Base-by-base conservation (phyloP, 2,329 filamentous ascomycete species). In the Paecilomyces niveus region DNA sequence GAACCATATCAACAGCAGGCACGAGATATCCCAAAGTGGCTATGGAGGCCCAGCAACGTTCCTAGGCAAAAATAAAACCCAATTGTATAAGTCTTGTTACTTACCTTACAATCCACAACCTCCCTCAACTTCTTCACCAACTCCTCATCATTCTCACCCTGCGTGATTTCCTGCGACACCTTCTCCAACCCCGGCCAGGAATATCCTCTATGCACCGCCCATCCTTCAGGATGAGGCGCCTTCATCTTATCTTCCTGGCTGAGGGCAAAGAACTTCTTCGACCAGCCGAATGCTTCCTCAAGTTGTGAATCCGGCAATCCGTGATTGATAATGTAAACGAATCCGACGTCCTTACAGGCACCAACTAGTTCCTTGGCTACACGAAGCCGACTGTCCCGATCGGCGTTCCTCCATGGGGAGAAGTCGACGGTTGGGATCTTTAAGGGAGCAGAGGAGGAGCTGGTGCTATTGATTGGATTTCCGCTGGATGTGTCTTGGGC, bases 181-280 rank as follows among this genome's bases (percentile, higher is more conserved):
- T 83, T 83, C 67, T 84, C 81, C 54, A 81, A 63, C 0, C 81
- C 81, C 0, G 80, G 80, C 74, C 79, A 80, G 1, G 80, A 83
- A 63, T 84, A 84, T n/a, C 82, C 82, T 54, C 81, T 75, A 65
- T 84, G 80, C 2, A 81, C 74, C 9, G 69, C 72, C 59, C 76
- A 78, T 8, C 80, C 80, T 9, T 74, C 70, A 3, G 80, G 79
- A 67, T 81, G 79, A 3, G 78, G 78, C 1, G 79, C 80, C 56
- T 75, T 74, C 71, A 79, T 76, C 62, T 82, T 82, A 54, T 77
- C 72, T 51, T 77, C 74, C 13, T 67, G 66, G 0, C 76, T 71
- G 8, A 82, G 67, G 51, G 75, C 72, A 57, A 80, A 81, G 8
- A 82, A 71, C 24, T 69, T 65, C 58, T 74, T 75, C 10, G 76